These are phyloP conservation scores for Hypsizygus marmoreus DNA, from an alignment of 768 basidiomycete genomes.

Conservation along the genomic window DNA sequence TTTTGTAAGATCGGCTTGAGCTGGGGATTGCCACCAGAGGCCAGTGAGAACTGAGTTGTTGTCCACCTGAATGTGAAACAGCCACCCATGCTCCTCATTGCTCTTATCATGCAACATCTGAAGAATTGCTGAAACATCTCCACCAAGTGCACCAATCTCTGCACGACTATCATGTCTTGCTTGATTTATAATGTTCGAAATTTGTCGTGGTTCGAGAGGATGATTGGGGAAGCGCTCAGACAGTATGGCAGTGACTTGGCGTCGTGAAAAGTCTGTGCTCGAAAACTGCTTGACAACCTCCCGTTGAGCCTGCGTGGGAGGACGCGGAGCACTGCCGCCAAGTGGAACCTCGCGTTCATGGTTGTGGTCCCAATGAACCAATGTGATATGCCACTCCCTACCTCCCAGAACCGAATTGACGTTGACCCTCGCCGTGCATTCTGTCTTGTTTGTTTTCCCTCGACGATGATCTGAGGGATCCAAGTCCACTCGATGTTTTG, in stretches of 20 bases:
- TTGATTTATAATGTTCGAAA: slow-evolving; percentile 18
- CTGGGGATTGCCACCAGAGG: slow-evolving; percentile 23
- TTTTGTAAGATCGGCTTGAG: slow-evolving; percentile 14
- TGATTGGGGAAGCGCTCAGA: slow-evolving; percentile 13
- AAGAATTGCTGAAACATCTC: slow-evolving; percentile 7
- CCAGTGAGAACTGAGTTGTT: slow-evolving; percentile 6
- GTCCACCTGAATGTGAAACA: slow-evolving; percentile 12
- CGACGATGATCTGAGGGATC: slow-evolving; percentile 21
- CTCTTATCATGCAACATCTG: background rate
- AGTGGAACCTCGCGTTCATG: slow-evolving; percentile 22
- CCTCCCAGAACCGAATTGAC: slow-evolving; percentile 3
- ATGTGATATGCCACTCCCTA: slow-evolving; percentile 15
- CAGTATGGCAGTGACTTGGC: slow-evolving; percentile 10
- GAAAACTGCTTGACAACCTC: slow-evolving; percentile 11
- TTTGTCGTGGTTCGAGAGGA: slow-evolving; percentile 16
- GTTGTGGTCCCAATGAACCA: slow-evolving; percentile 23
- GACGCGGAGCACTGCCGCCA: slow-evolving; percentile 14
- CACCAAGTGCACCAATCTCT: slow-evolving; percentile 1
- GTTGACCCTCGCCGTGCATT: slow-evolving; percentile 26
- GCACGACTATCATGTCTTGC: slow-evolving; percentile 3
- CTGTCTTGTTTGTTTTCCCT: slow-evolving; percentile 16
- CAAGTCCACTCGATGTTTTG: slow-evolving; percentile 9
- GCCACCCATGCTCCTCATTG: slow-evolving; percentile 1
- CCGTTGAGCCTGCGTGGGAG: slow-evolving; percentile 22
- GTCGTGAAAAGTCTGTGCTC: slow-evolving; percentile 3